A percentile compares a stretch with the other conserved stretches of the same genome.
phyloP scores from a whole-genome alignment of 441 rosid genomes.

The Croton laevigatus region DNA sequence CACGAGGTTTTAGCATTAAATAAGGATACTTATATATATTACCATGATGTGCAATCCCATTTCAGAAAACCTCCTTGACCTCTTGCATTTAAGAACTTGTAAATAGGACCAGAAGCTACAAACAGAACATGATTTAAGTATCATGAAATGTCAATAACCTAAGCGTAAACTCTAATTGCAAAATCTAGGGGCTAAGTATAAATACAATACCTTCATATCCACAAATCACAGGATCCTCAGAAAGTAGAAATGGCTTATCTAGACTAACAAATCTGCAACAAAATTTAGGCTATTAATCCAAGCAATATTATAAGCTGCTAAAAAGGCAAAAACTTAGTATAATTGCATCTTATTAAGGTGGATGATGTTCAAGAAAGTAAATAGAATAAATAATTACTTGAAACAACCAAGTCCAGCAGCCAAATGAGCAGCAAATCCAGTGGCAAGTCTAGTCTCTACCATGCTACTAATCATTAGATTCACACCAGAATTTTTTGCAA shows the following conservation, averaged over 20 bases:
- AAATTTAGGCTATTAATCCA: background rate
- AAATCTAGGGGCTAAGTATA: background rate
- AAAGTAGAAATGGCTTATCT: conserved; percentile 79
- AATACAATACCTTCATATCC: conserved; percentile 70
- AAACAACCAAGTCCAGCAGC: conserved; percentile 90
- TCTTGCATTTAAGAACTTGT: conserved; percentile 68
- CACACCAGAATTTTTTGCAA: conserved; percentile 58
- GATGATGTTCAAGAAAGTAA: background rate
- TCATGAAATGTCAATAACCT: too few species aligned
- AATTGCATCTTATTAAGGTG: too few species aligned
- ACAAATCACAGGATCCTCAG: conserved; percentile 81
- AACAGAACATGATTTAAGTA: background rate
- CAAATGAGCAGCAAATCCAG: conserved; percentile 92
- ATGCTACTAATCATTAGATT: conserved; percentile 80
- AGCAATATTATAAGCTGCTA: background rate
- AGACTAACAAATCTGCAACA: conserved; percentile 55
- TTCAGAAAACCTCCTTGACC: conserved; percentile 83
- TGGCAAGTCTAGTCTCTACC: conserved; percentile 88
- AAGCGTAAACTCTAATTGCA: background rate
- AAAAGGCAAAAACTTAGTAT: background rate
- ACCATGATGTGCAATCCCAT: conserved; percentile 55
- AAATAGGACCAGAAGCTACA: conserved; percentile 65
- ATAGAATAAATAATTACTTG: conserved; percentile 38
- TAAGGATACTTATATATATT: background rate
- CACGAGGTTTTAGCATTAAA: too few species aligned